Percentiles rank a stretch among this genome's conserved stretches.
Evolutionary conservation across 805 yeast genomes (phyloP).

Genomic region (Diddensiella santjacobensis): DNA sequence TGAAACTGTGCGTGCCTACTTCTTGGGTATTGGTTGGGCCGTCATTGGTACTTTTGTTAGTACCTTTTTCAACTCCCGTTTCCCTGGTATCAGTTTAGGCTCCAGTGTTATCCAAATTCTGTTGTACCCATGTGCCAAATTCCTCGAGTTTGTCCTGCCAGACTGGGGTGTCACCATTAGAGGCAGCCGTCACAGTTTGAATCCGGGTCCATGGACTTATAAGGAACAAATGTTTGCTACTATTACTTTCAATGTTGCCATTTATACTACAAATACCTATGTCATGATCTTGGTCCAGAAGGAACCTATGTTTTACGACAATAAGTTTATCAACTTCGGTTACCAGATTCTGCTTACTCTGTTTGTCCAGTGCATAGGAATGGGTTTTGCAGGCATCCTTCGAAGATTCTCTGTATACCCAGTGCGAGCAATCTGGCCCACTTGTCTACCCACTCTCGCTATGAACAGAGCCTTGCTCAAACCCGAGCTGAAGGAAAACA

Average conservation of each 20-base stretch:
- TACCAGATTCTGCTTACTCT: conserved; percentile 45
- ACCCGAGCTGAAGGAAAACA: conserved; percentile 26
- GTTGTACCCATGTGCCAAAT: conserved; percentile 55
- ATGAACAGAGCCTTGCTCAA: conserved; percentile 42
- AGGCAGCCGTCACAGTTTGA: conserved; percentile 43
- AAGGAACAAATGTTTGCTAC: conserved; percentile 66
- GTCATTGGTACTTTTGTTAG: conserved; percentile 52
- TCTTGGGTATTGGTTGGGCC: conserved; percentile 39
- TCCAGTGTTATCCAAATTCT: conserved; percentile 42
- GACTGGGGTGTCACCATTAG: conserved; percentile 40
- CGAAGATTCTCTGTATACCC: conserved; percentile 48
- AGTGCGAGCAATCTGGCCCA: conserved; percentile 44
- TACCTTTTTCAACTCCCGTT: conserved; percentile 54
- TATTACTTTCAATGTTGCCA: conserved; percentile 35
- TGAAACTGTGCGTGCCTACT: conserved; percentile 49
- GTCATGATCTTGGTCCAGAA: conserved; percentile 27
- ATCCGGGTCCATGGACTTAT: conserved; percentile 53
- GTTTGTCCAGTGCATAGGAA: conserved; percentile 54
- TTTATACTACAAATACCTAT: conserved; percentile 25
- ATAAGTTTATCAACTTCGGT: conserved; percentile 36
- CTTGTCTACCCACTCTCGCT: conserved; percentile 54
- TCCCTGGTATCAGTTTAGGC: conserved; percentile 45
- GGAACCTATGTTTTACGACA: conserved; percentile 31
- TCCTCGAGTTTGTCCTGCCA: conserved; percentile 41
- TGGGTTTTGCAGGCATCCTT: conserved; percentile 53